These are phyloP conservation scores for Brassica carinata DNA, from an alignment of 345 rosid species.

Conservation along the genomic window DNA sequence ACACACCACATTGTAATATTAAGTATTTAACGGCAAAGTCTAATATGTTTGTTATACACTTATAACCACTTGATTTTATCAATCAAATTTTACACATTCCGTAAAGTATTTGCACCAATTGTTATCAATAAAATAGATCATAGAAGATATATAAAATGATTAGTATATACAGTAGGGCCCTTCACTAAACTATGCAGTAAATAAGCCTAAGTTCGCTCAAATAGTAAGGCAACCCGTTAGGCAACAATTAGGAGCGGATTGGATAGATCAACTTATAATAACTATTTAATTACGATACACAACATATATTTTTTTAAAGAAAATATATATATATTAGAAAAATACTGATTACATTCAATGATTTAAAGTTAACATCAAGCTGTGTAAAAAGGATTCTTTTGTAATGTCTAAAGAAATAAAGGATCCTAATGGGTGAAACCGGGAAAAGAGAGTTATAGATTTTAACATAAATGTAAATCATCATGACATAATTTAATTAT, in stretches of 20 bases:
- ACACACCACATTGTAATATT: not conserved
- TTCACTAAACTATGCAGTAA: not conserved
- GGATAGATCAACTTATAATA: not conserved
- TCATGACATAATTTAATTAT: conserved; percentile 7
- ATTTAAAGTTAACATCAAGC: conserved; percentile 7
- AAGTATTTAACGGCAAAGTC: not conserved
- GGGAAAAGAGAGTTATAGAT: not conserved
- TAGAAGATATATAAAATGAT: not conserved
- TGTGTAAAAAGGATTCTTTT: conserved; percentile 4
- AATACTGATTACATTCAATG: conserved; percentile 1
- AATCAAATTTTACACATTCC: not conserved
- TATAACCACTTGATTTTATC: not conserved
- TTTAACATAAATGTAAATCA: conserved; percentile 18
- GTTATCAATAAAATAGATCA: too few species aligned
- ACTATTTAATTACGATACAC: not conserved
- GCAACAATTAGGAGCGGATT: not conserved
- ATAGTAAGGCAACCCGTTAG: not conserved
- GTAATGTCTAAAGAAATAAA: conserved; percentile 1
- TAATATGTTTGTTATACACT: not conserved
- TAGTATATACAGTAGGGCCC: not conserved
- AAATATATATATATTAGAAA: too few species aligned
- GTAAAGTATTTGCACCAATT: not conserved
- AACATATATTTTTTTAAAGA: not conserved
- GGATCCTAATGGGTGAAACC: not conserved
- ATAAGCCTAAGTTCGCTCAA: conserved; percentile 1